Percentiles rank a stretch among this genome's conserved stretches.
phyloP scores from a whole-genome alignment of 805 yeast genomes.

The Naumovozyma baii region DNA sequence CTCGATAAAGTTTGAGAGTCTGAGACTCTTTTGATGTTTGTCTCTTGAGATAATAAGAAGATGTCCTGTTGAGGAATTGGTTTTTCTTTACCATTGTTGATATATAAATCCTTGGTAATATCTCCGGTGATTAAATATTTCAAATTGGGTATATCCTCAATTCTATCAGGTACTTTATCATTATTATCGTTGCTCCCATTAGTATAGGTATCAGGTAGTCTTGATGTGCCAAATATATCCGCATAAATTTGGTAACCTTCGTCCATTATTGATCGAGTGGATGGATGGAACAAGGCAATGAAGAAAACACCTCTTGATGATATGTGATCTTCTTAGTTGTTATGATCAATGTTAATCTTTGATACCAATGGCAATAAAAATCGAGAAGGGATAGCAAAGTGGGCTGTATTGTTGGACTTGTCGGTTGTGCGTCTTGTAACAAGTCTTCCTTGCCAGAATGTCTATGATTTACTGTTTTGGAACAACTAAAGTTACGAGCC shows the following conservation, averaged over 20 bases:
- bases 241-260: slow-evolving; percentile 11
- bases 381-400: too few species aligned
- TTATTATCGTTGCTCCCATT: slow-evolving; percentile 1
- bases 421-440: too few species aligned
- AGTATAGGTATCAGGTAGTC: slow-evolving; percentile 12
- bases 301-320: too few species aligned
- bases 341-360: neutral
- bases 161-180: slow-evolving; percentile 12
- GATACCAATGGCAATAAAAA: too few species aligned
- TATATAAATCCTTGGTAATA: slow-evolving; percentile 13
- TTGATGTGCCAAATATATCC: slow-evolving; percentile 23
- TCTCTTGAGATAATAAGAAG: slow-evolving; percentile 15
- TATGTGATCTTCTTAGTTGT: too few species aligned
- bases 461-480: too few species aligned
- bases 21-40: slow-evolving; percentile 21
- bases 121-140: slow-evolving; percentile 14
- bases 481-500: too few species aligned
- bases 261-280: too few species aligned
- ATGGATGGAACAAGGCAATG: too few species aligned
- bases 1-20: slow-evolving; percentile 26
- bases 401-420: too few species aligned
- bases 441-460: too few species aligned
- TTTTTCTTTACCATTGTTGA: slow-evolving; percentile 2
- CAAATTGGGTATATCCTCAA: slow-evolving; percentile 18
- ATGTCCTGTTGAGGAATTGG: too few species aligned